A percentile compares a stretch with the other conserved stretches of the same genome.
phyloP scores from a whole-genome alignment of 306 rosid genomes.

The Medicago arabica region DNA sequence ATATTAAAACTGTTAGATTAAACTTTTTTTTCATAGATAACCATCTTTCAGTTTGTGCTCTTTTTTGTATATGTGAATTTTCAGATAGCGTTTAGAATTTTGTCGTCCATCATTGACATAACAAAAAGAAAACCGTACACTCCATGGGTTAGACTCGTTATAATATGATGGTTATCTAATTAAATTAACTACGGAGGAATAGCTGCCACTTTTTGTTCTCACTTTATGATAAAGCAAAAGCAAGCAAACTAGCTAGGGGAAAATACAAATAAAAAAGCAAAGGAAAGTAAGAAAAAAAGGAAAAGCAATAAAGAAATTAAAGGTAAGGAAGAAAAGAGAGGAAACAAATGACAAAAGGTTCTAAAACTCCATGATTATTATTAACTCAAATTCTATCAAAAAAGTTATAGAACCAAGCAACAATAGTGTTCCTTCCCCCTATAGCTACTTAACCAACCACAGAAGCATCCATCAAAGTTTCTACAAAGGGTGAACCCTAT shows the following conservation, averaged over 20 bases:
- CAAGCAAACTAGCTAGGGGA: conserved; percentile 42
- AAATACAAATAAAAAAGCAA: conserved; percentile 49
- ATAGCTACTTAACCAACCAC: conserved; percentile 62
- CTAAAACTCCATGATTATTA: conserved; percentile 69
- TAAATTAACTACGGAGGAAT: conserved; percentile 61
- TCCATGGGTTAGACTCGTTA: too few relatives aligned
- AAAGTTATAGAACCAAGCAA: conserved; percentile 26
- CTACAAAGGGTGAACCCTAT: conserved; percentile 51
- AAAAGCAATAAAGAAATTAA: conserved; percentile 57
- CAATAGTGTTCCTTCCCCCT: conserved; percentile 40
- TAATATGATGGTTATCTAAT: neutral
- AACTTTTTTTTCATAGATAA: too few relatives aligned
- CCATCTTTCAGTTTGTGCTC: too few relatives aligned
- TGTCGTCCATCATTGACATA: too few relatives aligned
- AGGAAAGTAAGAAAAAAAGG: conserved; percentile 47
- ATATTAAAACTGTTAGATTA: too few relatives aligned
- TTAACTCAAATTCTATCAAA: conserved; percentile 66
- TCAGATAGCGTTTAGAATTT: too few relatives aligned
- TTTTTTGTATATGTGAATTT: too few relatives aligned
- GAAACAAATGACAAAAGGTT: conserved; percentile 55
- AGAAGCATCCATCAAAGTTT: conserved; percentile 63
- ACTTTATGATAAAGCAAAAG: conserved; percentile 95
- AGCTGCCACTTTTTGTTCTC: conserved; percentile 76
- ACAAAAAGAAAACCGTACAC: too few relatives aligned
- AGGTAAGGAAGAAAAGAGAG: conserved; percentile 39